Evolutionary conservation across 2,329 filamentous ascomycete genomes (phyloP).

Genomic region (Karstenula rhodostoma): DNA sequence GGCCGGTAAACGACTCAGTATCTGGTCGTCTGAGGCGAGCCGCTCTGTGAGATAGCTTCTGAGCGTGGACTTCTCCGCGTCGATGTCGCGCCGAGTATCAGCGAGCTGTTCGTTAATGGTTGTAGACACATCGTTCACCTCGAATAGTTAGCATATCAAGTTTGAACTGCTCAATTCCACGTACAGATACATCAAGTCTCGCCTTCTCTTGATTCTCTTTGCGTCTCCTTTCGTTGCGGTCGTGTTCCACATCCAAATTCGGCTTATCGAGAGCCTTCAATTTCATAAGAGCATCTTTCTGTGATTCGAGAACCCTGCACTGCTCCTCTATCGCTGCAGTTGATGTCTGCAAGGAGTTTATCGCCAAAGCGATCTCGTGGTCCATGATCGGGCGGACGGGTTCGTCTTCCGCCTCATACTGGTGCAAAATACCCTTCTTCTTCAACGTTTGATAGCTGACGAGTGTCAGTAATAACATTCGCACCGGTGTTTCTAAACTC

Average conservation of each 20-base stretch:
- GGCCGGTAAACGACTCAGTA: slow-evolving; percentile 71
- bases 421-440: slow-evolving; percentile 43
- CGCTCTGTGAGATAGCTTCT: slow-evolving; percentile 60
- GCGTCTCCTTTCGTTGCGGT: slow-evolving; percentile 49
- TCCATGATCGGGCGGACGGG: slow-evolving; percentile 62
- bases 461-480: slow-evolving; percentile 7
- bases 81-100: slow-evolving; percentile 58
- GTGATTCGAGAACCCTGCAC: slow-evolving; percentile 66
- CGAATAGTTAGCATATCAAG: slow-evolving; percentile 8
- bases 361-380: slow-evolving; percentile 67
- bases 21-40: slow-evolving; percentile 69
- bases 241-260: slow-evolving; percentile 48
- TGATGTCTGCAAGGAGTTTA: slow-evolving; percentile 69
- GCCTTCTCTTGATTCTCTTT: slow-evolving; percentile 52
- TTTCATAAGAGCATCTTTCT: slow-evolving; percentile 68
- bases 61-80: slow-evolving; percentile 55
- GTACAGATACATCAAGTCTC: slow-evolving; percentile 50
- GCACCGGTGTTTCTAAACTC: slow-evolving; percentile 21
- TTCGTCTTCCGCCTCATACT: slow-evolving; percentile 40
- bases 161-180: not conserved
- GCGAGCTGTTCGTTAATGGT: slow-evolving; percentile 45
- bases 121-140: slow-evolving; percentile 44
- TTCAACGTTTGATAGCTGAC: slow-evolving; percentile 43
- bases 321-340: slow-evolving; percentile 72
- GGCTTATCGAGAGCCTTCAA: slow-evolving; percentile 59